Percentiles rank a stretch among this genome's conserved stretches.
phyloP scores from a whole-genome alignment of 345 rosid genomes.

The Salix brachista region DNA sequence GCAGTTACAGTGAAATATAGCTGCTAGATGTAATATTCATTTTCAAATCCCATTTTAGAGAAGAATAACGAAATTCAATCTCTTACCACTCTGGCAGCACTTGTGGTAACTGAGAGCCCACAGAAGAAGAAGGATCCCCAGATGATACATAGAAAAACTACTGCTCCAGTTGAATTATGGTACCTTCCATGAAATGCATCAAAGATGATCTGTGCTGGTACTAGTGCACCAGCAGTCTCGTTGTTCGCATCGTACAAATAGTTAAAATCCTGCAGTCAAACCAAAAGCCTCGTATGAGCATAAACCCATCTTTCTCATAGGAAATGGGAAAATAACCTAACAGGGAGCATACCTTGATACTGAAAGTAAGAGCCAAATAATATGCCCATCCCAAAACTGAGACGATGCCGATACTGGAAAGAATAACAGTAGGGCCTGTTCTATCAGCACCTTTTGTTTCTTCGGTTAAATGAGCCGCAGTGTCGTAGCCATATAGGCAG shows the following conservation, averaged over 20 bases:
- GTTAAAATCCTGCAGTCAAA: constrained; percentile 33
- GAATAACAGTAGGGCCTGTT: constrained; percentile 61
- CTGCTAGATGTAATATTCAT: neutral
- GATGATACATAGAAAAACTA: constrained; percentile 45
- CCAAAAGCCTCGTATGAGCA: too few relatives aligned
- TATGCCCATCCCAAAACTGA: constrained; percentile 59
- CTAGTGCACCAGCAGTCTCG: constrained; percentile 55
- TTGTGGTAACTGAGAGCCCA: constrained; percentile 57
- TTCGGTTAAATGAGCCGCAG: constrained; percentile 66
- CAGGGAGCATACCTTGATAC: constrained; percentile 42
- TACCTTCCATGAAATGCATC: constrained; percentile 72
- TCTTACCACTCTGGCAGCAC: constrained; percentile 62
- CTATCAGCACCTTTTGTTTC: constrained; percentile 63
- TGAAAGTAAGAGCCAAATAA: constrained; percentile 55
- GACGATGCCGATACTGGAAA: constrained; percentile 55
- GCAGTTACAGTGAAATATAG: too few relatives aligned
- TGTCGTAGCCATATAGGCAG: constrained; percentile 57
- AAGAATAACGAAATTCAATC: too few relatives aligned
- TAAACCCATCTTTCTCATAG: too few relatives aligned
- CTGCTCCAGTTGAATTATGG: constrained; percentile 45
- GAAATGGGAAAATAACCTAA: too few relatives aligned
- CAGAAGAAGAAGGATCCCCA: constrained; percentile 72
- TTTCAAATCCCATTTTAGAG: neutral
- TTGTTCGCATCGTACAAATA: constrained; percentile 48
- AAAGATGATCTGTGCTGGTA: constrained; percentile 60